Evolutionary conservation across 345 rosid species (phyloP).

Genomic region (Nasturtium officinale): DNA sequence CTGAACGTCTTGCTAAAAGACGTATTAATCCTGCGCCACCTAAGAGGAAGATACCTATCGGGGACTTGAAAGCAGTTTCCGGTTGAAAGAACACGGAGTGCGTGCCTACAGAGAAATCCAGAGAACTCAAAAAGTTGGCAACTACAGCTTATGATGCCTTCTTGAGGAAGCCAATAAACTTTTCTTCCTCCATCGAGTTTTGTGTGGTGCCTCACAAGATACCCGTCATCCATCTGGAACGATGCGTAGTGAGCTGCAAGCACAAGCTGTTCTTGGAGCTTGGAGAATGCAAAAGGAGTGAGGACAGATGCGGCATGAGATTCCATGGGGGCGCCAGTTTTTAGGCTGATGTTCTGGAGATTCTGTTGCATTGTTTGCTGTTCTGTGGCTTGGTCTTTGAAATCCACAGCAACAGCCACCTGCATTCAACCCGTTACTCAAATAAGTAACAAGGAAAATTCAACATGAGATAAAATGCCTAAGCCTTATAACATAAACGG

Average conservation of each 20-base stretch:
- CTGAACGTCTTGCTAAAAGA: slow-evolving; percentile 53
- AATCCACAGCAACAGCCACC: slow-evolving; percentile 87
- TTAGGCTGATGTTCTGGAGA: slow-evolving; percentile 81
- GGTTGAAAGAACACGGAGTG: slow-evolving; percentile 88
- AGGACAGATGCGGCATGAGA: slow-evolving; percentile 84
- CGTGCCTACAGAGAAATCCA: slow-evolving; percentile 93
- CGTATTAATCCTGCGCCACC: slow-evolving; percentile 75
- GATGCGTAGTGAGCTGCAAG: slow-evolving; percentile 95
- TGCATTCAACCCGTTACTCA: slow-evolving; percentile 30
- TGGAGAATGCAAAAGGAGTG: slow-evolving; percentile 92
- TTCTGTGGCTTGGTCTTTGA: slow-evolving; percentile 95
- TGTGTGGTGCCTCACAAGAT: slow-evolving; percentile 90
- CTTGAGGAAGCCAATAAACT: slow-evolving; percentile 88
- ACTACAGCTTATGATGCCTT: slow-evolving; percentile 88
- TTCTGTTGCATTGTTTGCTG: slow-evolving; percentile 98
- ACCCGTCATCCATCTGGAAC: slow-evolving; percentile 81
- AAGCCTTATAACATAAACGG: neutral
- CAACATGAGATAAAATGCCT: neutral
- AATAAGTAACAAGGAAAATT: neutral
- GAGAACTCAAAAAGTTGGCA: slow-evolving; percentile 95
- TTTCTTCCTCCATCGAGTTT: slow-evolving; percentile 90
- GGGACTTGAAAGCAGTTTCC: slow-evolving; percentile 96
- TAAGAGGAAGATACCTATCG: slow-evolving; percentile 77
- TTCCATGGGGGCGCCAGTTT: slow-evolving; percentile 97
- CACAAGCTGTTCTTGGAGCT: slow-evolving; percentile 95